Conservation (phyloP, 2,329 filamentous ascomycete genomes). For the Seiridium unicorne region DNA sequence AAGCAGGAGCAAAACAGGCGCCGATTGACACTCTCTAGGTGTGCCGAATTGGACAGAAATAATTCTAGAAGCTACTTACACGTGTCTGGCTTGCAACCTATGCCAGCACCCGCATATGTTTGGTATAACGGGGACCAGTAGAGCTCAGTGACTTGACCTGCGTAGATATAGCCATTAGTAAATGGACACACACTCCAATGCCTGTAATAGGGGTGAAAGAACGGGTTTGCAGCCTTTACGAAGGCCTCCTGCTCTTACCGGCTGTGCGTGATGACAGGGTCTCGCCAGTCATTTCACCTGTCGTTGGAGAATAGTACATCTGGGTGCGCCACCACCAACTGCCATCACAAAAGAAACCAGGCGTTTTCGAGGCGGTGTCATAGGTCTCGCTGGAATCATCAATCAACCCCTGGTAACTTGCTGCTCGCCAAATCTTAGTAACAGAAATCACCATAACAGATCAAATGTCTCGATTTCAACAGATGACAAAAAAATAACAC, state of each 20-base stretch:
- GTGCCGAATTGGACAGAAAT: no score
- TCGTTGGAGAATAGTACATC: not conserved
- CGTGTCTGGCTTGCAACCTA: not conserved
- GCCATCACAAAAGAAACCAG: not conserved
- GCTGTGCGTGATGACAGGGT: not conserved
- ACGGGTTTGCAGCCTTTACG: no score
- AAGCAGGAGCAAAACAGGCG: no score
- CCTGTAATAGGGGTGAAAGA: no score
- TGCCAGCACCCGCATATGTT: not conserved
- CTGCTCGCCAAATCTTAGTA: not conserved
- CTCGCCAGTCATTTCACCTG: not conserved
- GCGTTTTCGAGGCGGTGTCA: not conserved
- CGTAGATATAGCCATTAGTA: not conserved
- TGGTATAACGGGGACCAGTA: not conserved
- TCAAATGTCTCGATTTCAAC: no score
- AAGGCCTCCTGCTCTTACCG: no score
- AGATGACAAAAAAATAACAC: not conserved
- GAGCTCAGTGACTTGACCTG: not conserved
- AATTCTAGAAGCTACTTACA: not conserved
- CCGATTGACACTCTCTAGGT: no score
- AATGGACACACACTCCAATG: not conserved
- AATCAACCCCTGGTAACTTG: not conserved
- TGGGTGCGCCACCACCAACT: not conserved
- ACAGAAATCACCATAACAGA: no score
- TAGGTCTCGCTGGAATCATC: not conserved